Evolutionary conservation across 2,329 filamentous ascomycete genomes (phyloP), one percentile per base, ranked within the genome.

Genomic region (Cladophialophora yegresii): DNA sequence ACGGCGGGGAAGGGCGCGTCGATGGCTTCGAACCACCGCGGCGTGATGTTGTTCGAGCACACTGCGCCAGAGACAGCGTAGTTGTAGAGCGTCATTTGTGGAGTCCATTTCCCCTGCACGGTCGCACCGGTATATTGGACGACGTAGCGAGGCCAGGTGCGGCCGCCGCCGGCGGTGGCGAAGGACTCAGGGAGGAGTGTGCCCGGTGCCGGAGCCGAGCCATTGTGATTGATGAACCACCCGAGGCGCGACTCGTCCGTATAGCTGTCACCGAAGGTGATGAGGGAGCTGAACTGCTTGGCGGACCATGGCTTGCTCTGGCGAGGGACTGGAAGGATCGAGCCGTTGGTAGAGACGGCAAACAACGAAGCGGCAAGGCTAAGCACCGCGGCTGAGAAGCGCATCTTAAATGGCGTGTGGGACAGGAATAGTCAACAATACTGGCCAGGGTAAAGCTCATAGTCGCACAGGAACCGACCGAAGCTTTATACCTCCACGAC

Each of bases 221-320:
- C 85, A 70, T 85, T 80, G 69, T 89, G 79, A 36, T 71, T 76
- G 63, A 79, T 76, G 72, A 92, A 89, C 73, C 90, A 92, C 9
- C 73, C 72, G 9, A 90, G 74, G 9, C 90, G 84, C 12, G 83
- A 85, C 71, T 92, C 88, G 72, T 93, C 90, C 0, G 89, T 91
- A 72, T 89, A 92, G 75, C 88, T 91, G 75, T 92, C 88, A 12
- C 89, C 89, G 72, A 92, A 92, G 0, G 86, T 82, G 45, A 91
- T 83, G 43, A 91, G 74, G 56, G 85, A 87, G 30, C 85, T 81
- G 72, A 91, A 86, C 43, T 80, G 78, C 33, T 47, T 40, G 30
- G 81, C 71, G 12, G 69, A 66, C 73, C 73, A 75, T 16, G 40
- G 60, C 33, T 57, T 65, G 23, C 20, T 30, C 32, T 65, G 63